A percentile compares a stretch with the other conserved stretches of the same genome.
Evolutionary conservation across 108 stramenopile genomes (phyloP).

Genomic region (Aurantiochytrium sp.): DNA sequence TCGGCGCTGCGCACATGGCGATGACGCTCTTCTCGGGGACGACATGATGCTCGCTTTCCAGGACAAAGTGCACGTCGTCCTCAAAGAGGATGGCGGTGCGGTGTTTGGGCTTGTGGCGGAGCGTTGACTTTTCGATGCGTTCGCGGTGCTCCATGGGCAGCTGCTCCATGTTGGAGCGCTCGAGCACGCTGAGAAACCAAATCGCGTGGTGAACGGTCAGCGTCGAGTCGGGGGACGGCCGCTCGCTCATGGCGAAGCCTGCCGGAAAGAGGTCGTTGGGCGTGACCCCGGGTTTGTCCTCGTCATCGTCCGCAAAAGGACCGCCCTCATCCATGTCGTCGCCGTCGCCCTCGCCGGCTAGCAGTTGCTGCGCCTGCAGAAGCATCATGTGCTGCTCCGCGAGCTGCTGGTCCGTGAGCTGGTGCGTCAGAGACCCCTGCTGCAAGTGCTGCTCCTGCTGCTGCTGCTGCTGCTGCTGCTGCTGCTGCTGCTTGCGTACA

Average conservation of each 20-base stretch:
- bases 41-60: not conserved
- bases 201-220: slow-evolving; percentile 13
- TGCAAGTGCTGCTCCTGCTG: no score
- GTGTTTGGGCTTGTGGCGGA: not conserved
- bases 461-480: no score
- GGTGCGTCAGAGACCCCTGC: no score
- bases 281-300: no score
- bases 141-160: not conserved
- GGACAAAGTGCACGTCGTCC: slow-evolving; percentile 12
- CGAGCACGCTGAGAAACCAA: slow-evolving; percentile 2
- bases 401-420: no score
- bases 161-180: not conserved
- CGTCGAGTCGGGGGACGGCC: not conserved
- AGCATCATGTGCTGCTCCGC: no score
- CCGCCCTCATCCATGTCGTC: no score
- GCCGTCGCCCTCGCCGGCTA: no score
- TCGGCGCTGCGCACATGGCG: not conserved
- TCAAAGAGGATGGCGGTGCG: slow-evolving; percentile 14
- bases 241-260: not conserved
- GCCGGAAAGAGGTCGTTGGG: not conserved
- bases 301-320: no score
- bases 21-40: not conserved
- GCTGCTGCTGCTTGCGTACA: no score
- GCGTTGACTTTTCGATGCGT: not conserved
- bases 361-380: no score